These are phyloP conservation scores for Komagataella pseudopastoris DNA, from an alignment of 805 yeast species.

Conservation along the genomic window DNA sequence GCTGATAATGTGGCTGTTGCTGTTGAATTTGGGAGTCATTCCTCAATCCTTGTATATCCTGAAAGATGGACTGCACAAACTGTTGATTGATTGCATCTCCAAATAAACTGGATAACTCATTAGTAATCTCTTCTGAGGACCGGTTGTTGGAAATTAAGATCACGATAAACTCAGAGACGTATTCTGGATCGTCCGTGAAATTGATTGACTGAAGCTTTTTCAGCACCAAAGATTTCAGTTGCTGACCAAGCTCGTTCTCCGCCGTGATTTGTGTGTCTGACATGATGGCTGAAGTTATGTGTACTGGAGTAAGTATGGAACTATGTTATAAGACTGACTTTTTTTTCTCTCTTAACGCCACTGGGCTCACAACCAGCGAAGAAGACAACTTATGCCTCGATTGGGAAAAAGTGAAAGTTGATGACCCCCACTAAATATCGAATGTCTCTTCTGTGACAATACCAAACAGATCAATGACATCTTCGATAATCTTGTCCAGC, in stretches of 20 bases:
- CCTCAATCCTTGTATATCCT: conserved; percentile 35
- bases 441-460: conserved; percentile 50
- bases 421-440: conserved; percentile 18
- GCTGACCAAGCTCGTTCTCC: conserved; percentile 22
- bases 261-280: conserved; percentile 12
- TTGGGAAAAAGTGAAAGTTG: background rate
- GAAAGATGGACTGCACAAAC: conserved; percentile 43
- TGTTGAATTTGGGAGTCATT: conserved; percentile 17
- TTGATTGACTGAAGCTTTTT: conserved; percentile 24
- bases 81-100: conserved; percentile 45
- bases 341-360: background rate
- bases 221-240: conserved; percentile 28
- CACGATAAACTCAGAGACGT: conserved; percentile 65
- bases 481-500: conserved; percentile 39
- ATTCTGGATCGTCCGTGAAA: conserved; percentile 37
- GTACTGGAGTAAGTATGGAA: background rate
- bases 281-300: conserved; percentile 5
- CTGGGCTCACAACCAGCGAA: background rate
- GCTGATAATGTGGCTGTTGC: conserved; percentile 7
- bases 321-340: background rate
- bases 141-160: conserved; percentile 58
- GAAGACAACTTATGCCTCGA: background rate
- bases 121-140: conserved; percentile 42
- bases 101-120: conserved; percentile 47
- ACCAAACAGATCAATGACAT: conserved; percentile 50